Percentiles rank a stretch among this genome's conserved stretches.
Conservation (phyloP, 108 stramenopile species). For the Asterionellopsis glacialis region DNA sequence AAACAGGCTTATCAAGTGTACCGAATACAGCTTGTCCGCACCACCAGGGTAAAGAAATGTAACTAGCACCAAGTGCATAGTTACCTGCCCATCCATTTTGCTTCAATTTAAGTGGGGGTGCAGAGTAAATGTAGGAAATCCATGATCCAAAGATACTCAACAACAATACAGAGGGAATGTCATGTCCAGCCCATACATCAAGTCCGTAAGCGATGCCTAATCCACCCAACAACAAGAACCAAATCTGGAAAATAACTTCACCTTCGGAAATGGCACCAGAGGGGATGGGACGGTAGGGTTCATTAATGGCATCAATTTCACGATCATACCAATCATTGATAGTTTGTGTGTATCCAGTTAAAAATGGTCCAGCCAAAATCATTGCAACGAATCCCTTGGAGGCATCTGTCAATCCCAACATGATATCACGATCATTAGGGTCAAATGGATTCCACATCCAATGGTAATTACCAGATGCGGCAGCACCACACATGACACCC, state of each 20-base stretch:
- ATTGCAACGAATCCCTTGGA: slow-evolving; percentile 85
- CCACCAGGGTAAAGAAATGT: slow-evolving; percentile 98
- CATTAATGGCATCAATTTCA: slow-evolving; percentile 97
- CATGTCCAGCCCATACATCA: slow-evolving; percentile 92
- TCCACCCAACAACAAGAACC: slow-evolving; percentile 87
- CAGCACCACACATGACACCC: slow-evolving; percentile 92
- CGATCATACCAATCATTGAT: slow-evolving; percentile 98
- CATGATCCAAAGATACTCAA: slow-evolving; percentile 86
- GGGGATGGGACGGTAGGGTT: slow-evolving; percentile 95
- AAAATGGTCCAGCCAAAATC: slow-evolving; percentile 91
- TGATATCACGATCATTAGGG: slow-evolving; percentile 72
- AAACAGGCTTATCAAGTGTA: slow-evolving; percentile 77
- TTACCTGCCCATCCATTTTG: slow-evolving; percentile 96
- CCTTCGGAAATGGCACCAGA: slow-evolving; percentile 86
- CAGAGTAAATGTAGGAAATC: slow-evolving; percentile 96
- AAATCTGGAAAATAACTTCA: slow-evolving; percentile 91
- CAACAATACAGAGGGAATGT: slow-evolving; percentile 74
- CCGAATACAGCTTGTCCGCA: slow-evolving; percentile 96
- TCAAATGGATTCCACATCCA: slow-evolving; percentile 97
- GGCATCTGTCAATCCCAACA: slow-evolving; percentile 78
- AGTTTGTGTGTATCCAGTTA: slow-evolving; percentile 97
- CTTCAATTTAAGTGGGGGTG: slow-evolving; percentile 93
- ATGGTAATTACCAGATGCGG: slow-evolving; percentile 93
- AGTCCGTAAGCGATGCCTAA: slow-evolving; percentile 86
- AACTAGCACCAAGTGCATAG: slow-evolving; percentile 92